A percentile compares a stretch with the other conserved stretches of the same genome.
Evolutionary conservation across 495 filamentous ascomycete genomes (phyloP).

Genomic region (Jackrogersella multiformis): DNA sequence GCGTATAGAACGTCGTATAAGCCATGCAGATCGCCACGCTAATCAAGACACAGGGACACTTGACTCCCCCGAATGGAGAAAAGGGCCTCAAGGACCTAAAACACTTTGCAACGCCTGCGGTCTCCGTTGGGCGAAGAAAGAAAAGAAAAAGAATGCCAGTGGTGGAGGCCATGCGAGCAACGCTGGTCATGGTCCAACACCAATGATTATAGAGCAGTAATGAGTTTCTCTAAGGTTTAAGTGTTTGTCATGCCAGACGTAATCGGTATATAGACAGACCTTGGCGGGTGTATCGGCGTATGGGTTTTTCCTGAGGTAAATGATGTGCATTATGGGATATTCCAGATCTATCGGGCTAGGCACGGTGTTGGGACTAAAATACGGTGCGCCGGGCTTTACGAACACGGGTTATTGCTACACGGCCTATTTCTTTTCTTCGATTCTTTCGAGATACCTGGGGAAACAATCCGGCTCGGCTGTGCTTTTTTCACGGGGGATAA

Average conservation of each 20-base stretch:
- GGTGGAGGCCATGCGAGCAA: conserved; percentile 16
- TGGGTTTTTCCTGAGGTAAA: conserved; percentile 27
- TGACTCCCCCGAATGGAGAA: conserved; percentile 96
- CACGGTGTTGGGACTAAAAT: conserved; percentile 38
- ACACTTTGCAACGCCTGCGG: conserved; percentile 98
- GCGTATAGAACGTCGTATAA: conserved; percentile 34
- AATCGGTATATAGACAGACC: conserved; percentile 30
- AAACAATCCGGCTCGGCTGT: conserved; percentile 16
- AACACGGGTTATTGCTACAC: conserved; percentile 10
- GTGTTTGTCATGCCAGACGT: conserved; percentile 14
- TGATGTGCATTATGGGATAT: conserved; percentile 23
- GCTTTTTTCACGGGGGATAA: conserved; percentile 24
- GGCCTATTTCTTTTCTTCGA: conserved; percentile 10
- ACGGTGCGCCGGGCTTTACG: conserved; percentile 25
- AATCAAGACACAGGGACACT: conserved; percentile 65
- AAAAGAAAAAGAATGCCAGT: conserved; percentile 66
- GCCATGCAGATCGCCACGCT: background rate
- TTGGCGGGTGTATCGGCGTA: conserved; percentile 28
- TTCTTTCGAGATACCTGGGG: conserved; percentile 40
- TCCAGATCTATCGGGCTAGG: conserved; percentile 24
- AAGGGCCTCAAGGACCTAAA: conserved; percentile 92
- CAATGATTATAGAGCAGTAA: conserved; percentile 28
- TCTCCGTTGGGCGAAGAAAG: conserved; percentile 82
- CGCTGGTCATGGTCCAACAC: conserved; percentile 12
- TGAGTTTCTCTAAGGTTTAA: conserved; percentile 7